Conservation (phyloP, 352 stramenopile species). For the Globisporangium sylvaticum region DNA sequence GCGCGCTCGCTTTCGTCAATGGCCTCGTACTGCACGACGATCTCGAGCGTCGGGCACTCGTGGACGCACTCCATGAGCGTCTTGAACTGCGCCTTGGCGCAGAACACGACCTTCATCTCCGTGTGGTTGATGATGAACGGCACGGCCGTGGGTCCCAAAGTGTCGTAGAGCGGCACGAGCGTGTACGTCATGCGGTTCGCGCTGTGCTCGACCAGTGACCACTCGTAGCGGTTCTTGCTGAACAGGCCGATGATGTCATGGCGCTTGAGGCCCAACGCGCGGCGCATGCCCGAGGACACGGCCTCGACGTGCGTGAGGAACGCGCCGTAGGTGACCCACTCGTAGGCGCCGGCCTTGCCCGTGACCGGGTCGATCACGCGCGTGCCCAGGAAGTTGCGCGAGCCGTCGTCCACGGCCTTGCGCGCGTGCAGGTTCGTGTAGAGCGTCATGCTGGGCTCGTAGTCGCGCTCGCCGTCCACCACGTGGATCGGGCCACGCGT, state of each 20-base stretch:
- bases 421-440: conserved; percentile 55
- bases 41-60: conserved; percentile 46
- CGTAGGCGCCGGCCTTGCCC: conserved; percentile 33
- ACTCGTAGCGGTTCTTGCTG: conserved; percentile 56
- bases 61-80: conserved; percentile 33
- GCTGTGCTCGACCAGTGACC: conserved; percentile 51
- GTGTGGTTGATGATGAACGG: conserved; percentile 77
- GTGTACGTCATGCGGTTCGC: conserved; percentile 63
- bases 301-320: conserved; percentile 41
- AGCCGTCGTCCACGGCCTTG: conserved; percentile 39
- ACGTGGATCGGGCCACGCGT: conserved; percentile 18
- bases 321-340: conserved; percentile 52
- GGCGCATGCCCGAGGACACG: conserved; percentile 31
- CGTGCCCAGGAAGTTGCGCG: conserved; percentile 44
- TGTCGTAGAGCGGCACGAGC: conserved; percentile 54
- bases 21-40: conserved; percentile 48
- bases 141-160: conserved; percentile 51
- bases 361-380: conserved; percentile 32
- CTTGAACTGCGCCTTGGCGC: conserved; percentile 42
- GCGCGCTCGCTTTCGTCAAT: conserved; percentile 17
- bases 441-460: conserved; percentile 44
- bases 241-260: conserved; percentile 53
- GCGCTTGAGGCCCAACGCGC: conserved; percentile 26
- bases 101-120: conserved; percentile 68
- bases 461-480: conserved; percentile 20